These are phyloP conservation scores for Moesziomyces parantarcticus DNA, from an alignment of 1,284 basidiomycete species.

Conservation along the genomic window DNA sequence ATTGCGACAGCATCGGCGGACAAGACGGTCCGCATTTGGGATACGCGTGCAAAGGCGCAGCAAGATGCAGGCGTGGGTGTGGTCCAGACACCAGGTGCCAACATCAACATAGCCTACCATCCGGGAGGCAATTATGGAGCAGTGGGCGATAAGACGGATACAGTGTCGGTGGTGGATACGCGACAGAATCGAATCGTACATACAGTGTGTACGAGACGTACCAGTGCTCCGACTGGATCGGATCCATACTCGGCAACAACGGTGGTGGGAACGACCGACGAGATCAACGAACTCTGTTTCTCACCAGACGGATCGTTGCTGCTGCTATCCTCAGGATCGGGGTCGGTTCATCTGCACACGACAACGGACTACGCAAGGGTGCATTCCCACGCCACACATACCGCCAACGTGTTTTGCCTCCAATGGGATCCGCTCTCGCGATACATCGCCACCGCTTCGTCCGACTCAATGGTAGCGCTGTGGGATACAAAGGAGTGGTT, in stretches of 20 bases:
- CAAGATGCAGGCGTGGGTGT: slow-evolving; percentile 2
- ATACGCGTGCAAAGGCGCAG: slow-evolving; percentile 26
- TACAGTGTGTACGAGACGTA: slow-evolving; percentile 37
- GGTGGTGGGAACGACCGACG: slow-evolving; percentile 19
- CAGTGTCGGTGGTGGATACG: slow-evolving; percentile 54
- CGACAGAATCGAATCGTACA: slow-evolving; percentile 22
- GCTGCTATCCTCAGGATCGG: slow-evolving; percentile 56
- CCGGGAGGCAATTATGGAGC: slow-evolving; percentile 55
- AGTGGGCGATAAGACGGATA: slow-evolving; percentile 60
- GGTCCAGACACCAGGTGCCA: slow-evolving; percentile 43
- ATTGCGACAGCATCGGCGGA: slow-evolving; percentile 58
- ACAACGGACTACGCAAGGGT: slow-evolving; percentile 8
- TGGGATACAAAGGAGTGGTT: slow-evolving; percentile 53
- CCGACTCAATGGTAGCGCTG: slow-evolving; percentile 51
- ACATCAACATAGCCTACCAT: slow-evolving; percentile 62
- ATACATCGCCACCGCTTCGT: slow-evolving; percentile 52
- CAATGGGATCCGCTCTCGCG: slow-evolving; percentile 52
- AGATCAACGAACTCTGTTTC: slow-evolving; percentile 63
- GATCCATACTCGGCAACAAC: slow-evolving; percentile 1
- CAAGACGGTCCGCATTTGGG: slow-evolving; percentile 61
- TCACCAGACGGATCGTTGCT: slow-evolving; percentile 55
- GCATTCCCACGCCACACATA: slow-evolving; percentile 45
- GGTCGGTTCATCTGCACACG: slow-evolving; percentile 34
- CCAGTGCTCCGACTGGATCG: slow-evolving; percentile 7
- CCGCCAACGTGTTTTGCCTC: slow-evolving; percentile 59